Evolutionary conservation across 495 filamentous ascomycete species (phyloP).

Genomic region (Penicillium silybi): DNA sequence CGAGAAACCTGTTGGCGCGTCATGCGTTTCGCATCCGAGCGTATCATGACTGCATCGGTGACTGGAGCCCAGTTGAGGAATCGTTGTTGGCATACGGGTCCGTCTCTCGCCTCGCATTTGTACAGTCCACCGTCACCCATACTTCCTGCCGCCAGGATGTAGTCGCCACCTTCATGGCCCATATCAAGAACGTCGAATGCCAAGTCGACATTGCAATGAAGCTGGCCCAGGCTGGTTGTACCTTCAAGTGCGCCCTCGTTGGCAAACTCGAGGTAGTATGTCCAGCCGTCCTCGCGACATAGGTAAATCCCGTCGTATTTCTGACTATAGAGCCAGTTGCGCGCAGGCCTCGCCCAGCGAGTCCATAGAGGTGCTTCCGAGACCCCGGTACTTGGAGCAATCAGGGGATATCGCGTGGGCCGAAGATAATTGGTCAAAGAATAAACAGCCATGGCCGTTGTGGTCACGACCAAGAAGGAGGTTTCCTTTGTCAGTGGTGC

Average conservation of each 20-base stretch:
- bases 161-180: slow-evolving; percentile 58
- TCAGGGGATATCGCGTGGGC: slow-evolving; percentile 31
- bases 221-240: slow-evolving; percentile 34
- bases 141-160: slow-evolving; percentile 76
- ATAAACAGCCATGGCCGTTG: slow-evolving; percentile 55
- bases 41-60: slow-evolving; percentile 61
- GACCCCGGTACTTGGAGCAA: slow-evolving; percentile 25
- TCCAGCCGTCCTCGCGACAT: slow-evolving; percentile 73
- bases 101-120: slow-evolving; percentile 53
- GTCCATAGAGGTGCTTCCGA: slow-evolving; percentile 41
- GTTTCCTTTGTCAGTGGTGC: slow-evolving; percentile 63
- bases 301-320: slow-evolving; percentile 70
- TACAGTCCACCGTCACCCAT: slow-evolving; percentile 77
- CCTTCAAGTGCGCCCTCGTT: slow-evolving; percentile 36
- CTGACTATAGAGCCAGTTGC: slow-evolving; percentile 54
- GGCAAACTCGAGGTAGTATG: slow-evolving; percentile 64
- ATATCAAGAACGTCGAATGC: slow-evolving; percentile 46
- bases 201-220: slow-evolving; percentile 43
- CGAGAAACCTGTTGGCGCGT: slow-evolving; percentile 17
- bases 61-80: slow-evolving; percentile 83
- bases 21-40: slow-evolving; percentile 15
- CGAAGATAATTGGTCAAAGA: slow-evolving; percentile 42
- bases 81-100: slow-evolving; percentile 50
- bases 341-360: slow-evolving; percentile 69
- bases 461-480: slow-evolving; percentile 62